Evolutionary conservation across 75 land plant species (phyloP).

Genomic region (Cryptomeria japonica): DNA sequence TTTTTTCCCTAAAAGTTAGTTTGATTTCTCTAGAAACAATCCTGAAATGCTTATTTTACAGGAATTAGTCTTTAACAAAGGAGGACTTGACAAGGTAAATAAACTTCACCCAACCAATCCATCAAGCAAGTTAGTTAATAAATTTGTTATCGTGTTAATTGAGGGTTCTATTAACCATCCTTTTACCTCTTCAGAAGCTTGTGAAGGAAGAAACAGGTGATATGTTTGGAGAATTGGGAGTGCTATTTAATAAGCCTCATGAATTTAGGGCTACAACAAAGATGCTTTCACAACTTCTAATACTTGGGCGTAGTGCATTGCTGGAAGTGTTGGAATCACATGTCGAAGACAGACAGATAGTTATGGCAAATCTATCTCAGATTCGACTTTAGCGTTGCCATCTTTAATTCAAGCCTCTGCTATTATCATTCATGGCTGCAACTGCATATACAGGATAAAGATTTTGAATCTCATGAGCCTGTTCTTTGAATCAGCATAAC

Average conservation of each 20-base stretch:
- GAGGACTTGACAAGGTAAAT: background rate
- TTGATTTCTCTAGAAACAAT: too few relatives aligned
- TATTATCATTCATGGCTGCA: too few relatives aligned
- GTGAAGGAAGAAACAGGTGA: constrained; percentile 21
- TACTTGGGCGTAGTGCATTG: background rate
- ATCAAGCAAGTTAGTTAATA: too few relatives aligned
- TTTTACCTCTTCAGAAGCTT: constrained; percentile 12
- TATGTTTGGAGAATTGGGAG: constrained; percentile 34
- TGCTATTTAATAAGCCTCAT: constrained; percentile 33
- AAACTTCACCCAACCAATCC: too few relatives aligned
- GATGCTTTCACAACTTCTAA: constrained; percentile 25
- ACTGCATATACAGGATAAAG: too few relatives aligned
- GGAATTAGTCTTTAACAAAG: background rate
- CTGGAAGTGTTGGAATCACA: background rate
- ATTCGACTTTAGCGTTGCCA: background rate
- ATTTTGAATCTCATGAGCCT: too few relatives aligned
- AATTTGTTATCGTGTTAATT: too few relatives aligned
- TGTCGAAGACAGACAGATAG: background rate
- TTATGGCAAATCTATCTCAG: background rate
- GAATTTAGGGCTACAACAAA: constrained; percentile 32
- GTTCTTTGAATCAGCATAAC: too few relatives aligned
- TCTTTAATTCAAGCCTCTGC: background rate
- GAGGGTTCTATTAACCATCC: too few relatives aligned
- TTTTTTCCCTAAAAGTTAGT: background rate
- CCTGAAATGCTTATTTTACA: background rate